These are phyloP conservation scores for Monosporascus sp. DNA, from an alignment of 2,329 filamentous ascomycete species.

Conservation along the genomic window DNA sequence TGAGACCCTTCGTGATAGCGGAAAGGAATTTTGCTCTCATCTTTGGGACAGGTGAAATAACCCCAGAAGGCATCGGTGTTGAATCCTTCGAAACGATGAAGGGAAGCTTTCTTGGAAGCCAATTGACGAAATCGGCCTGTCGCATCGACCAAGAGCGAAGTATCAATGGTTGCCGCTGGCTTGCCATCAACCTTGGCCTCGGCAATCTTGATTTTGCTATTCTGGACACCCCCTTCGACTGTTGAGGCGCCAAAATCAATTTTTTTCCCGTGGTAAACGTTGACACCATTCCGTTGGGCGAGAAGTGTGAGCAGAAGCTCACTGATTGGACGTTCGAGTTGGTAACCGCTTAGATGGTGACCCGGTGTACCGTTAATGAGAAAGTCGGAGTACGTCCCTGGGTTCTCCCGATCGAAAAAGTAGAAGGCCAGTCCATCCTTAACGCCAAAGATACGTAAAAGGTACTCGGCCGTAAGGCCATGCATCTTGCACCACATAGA, in stretches of 20 bases:
- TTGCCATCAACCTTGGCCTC: not conserved
- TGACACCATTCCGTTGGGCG: conserved; percentile 20
- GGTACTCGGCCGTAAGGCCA: conserved; percentile 8
- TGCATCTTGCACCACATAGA: conserved; percentile 13
- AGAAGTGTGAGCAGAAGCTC: conserved; percentile 21
- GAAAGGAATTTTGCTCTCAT: conserved; percentile 19
- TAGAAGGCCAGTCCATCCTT: conserved; percentile 23
- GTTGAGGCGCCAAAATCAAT: conserved; percentile 1
- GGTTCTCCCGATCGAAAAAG: conserved; percentile 13
- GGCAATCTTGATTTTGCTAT: not conserved
- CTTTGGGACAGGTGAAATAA: conserved; percentile 14
- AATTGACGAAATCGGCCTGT: conserved; percentile 16
- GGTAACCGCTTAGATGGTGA: conserved; percentile 10
- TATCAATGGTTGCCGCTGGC: not conserved
- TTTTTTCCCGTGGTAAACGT: conserved; percentile 18
- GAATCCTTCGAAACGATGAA: conserved; percentile 14
- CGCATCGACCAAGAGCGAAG: conserved; percentile 17
- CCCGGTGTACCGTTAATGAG: conserved; percentile 13
- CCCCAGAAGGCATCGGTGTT: conserved; percentile 10
- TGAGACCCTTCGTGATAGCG: conserved; percentile 16
- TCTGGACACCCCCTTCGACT: conserved; percentile 1
- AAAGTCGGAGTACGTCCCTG: conserved; percentile 7
- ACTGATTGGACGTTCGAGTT: conserved; percentile 22
- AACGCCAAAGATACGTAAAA: conserved; percentile 18
- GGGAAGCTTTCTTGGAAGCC: conserved; percentile 13